Evolutionary conservation across 2,329 filamentous ascomycete genomes (phyloP).

Genomic region (Aspergillus uvarum): DNA sequence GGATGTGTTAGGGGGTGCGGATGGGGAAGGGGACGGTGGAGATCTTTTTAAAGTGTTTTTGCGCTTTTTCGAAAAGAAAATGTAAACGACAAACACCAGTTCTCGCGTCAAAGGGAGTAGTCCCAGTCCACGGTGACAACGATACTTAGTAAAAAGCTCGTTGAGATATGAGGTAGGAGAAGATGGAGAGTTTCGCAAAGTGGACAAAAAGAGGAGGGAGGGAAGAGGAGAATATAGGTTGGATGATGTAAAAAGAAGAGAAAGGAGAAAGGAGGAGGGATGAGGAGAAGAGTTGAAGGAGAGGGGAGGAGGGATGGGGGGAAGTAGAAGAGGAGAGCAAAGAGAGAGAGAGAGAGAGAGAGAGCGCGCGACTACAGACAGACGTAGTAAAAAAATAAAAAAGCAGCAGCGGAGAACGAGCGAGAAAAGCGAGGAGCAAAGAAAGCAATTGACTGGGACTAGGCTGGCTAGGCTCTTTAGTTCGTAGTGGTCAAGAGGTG

Average conservation of each 20-base stretch:
- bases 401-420: slow-evolving; percentile 6
- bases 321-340: slow-evolving; percentile 11
- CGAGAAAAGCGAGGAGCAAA: background rate
- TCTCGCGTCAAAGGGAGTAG: slow-evolving; percentile 29
- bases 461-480: too few relatives aligned
- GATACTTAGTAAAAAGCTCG: slow-evolving; percentile 56
- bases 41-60: slow-evolving; percentile 13
- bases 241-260: slow-evolving; percentile 16
- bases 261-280: slow-evolving; percentile 34
- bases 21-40: slow-evolving; percentile 9
- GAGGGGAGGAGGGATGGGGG: slow-evolving; percentile 6
- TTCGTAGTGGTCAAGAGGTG: slow-evolving; percentile 14
- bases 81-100: slow-evolving; percentile 20
- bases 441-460: slow-evolving; percentile 1
- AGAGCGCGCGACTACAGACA: slow-evolving; percentile 3
- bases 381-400: slow-evolving; percentile 7
- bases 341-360: slow-evolving; percentile 16
- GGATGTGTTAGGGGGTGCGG: slow-evolving; percentile 10
- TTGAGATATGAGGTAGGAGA: slow-evolving; percentile 28
- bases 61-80: slow-evolving; percentile 7
- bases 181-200: slow-evolving; percentile 5
- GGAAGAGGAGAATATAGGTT: slow-evolving; percentile 18
- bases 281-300: slow-evolving; percentile 42
- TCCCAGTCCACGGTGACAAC: slow-evolving; percentile 38
- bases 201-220: slow-evolving; percentile 15